Evolutionary conservation across 2,329 filamentous ascomycete species (phyloP), one percentile per base, ranked within the genome.

Genomic region (Fusarium papillatum): DNA sequence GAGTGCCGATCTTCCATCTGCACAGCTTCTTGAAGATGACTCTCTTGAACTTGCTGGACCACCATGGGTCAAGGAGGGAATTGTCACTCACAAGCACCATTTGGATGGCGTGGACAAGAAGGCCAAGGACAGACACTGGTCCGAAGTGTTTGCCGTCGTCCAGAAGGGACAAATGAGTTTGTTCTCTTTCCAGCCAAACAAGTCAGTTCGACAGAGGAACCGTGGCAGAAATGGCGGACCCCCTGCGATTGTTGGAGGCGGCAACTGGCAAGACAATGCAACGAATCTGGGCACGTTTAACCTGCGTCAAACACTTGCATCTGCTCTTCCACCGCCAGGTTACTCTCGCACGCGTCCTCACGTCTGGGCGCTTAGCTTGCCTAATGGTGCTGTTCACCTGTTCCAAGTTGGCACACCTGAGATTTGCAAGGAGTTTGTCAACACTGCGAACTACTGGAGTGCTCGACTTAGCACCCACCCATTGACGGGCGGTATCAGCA

Each of bases 11-110:
- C 85, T 91, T 39, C 87, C 86, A 2, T 86, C 87, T 2, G 87
- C 90, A 7, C 91, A 93, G 31, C 86, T 98, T 13, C 90, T 98
- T 0, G 96, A 98, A 80, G 97, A 98, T 80, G 97, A 99, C 80
- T 95, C 94, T 0, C 89, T 99, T 16, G 96, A 98, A 81, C 91
- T 99, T 46, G 92, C 94, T 14, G 97, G 97, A 29, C 95, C 97
- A n/a, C 97, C 97, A 0, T 99, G 97, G 97, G 93, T 97, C 34
- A 99, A 99, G 85, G 97, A 99, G 84, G 97, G 97, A 73, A 95
- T 97, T 78, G 88, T 98, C 24, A 96, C 96, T 78, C 96, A 99
- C 86, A 98, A 98, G 84, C 96, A 98, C 83, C 96, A 98, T 81
- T 89, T 98, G 5, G 96, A 98, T 82, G 92, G 95, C 7, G 89